These are phyloP conservation scores for Globisporangium heterothallicum DNA, from an alignment of 352 stramenopile species.

Conservation along the genomic window DNA sequence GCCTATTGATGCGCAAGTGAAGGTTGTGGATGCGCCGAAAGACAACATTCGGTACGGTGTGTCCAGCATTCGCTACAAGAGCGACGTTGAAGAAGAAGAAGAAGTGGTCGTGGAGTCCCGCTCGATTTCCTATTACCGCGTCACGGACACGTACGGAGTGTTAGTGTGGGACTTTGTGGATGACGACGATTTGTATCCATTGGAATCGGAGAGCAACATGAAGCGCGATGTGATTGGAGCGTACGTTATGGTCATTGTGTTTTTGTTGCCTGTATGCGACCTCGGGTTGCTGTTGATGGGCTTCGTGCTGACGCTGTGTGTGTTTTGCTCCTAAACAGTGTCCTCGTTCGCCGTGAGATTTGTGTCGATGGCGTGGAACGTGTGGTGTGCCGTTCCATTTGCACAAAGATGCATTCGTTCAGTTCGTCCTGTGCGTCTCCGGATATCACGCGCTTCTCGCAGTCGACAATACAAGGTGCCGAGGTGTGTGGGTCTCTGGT, in stretches of 20 bases:
- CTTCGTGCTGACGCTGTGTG: too few species aligned
- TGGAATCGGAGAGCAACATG: conserved; percentile 17
- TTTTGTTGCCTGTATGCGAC: neutral
- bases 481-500: conserved; percentile 34
- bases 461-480: conserved; percentile 19
- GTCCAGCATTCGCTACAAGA: conserved; percentile 28
- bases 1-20: conserved; percentile 17
- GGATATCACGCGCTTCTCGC: conserved; percentile 20
- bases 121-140: conserved; percentile 22
- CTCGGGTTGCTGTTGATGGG: neutral
- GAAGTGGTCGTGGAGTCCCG: conserved; percentile 28
- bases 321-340: too few species aligned
- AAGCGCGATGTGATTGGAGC: conserved; percentile 26
- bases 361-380: conserved; percentile 42
- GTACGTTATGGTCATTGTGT: conserved; percentile 11
- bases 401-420: conserved; percentile 52
- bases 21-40: conserved; percentile 30
- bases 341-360: conserved; percentile 33
- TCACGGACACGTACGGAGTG: conserved; percentile 23
- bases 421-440: conserved; percentile 7
- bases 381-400: conserved; percentile 51
- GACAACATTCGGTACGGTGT: conserved; percentile 44
- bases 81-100: conserved; percentile 9
- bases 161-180: conserved; percentile 33
- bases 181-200: conserved; percentile 27